A percentile compares a stretch with the other conserved stretches of the same genome.
Evolutionary conservation across 257 asterid genomes (phyloP).

Genomic region (Fraxinus pennsylvanica): DNA sequence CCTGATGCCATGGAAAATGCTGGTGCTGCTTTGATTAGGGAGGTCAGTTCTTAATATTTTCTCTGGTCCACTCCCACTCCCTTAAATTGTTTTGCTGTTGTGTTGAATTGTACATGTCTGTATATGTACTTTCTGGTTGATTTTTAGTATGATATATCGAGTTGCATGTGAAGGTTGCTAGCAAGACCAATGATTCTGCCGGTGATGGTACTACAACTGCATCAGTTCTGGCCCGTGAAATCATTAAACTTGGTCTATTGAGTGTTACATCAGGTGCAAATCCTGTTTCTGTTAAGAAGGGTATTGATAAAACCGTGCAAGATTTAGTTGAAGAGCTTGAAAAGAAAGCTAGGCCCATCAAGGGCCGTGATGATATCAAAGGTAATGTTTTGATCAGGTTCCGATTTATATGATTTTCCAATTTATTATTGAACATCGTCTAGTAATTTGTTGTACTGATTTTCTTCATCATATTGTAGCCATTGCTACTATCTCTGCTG

Average conservation of each 20-base stretch:
- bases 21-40: constrained; percentile 94
- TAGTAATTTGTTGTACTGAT: constrained; percentile 12
- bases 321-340: constrained; percentile 81
- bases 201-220: constrained; percentile 99
- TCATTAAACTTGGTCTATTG: constrained; percentile 84
- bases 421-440: neutral
- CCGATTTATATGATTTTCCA: neutral
- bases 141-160: neutral
- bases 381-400: constrained; percentile 42
- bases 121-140: neutral
- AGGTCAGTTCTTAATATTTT: constrained; percentile 49
- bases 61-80: neutral
- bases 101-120: neutral
- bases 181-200: constrained; percentile 98
- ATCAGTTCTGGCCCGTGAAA: constrained; percentile 92
- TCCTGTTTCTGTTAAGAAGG: constrained; percentile 87
- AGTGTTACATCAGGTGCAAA: constrained; percentile 98
- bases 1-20: constrained; percentile 96
- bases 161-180: constrained; percentile 72
- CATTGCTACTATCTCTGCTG: constrained; percentile 88
- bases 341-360: constrained; percentile 84
- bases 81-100: neutral
- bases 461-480: constrained; percentile 46
- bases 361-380: constrained; percentile 89
- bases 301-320: constrained; percentile 84